A percentile compares a stretch with the other conserved stretches of the same genome.
These are phyloP conservation scores for Barnettozyma vustinii DNA, from an alignment of 805 yeast genomes.

Conservation along the genomic window DNA sequence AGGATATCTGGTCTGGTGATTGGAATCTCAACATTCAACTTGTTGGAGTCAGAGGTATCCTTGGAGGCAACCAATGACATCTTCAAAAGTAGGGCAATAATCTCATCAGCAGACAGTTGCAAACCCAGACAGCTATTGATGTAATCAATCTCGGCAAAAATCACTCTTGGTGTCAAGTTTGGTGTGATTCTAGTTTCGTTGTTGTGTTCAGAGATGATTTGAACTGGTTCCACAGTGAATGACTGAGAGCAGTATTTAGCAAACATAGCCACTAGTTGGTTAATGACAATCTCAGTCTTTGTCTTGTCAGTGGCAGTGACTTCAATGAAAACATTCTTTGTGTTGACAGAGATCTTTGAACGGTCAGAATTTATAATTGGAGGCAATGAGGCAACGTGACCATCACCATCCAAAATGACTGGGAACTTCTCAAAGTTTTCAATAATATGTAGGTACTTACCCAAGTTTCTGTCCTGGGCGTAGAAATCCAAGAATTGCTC, in stretches of 20 bases:
- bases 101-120: conserved; percentile 59
- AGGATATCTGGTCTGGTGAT: conserved; percentile 93
- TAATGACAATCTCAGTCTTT: conserved; percentile 87
- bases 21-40: conserved; percentile 56
- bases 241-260: conserved; percentile 77
- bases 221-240: conserved; percentile 86
- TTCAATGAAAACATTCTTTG: conserved; percentile 87
- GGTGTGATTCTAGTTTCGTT: conserved; percentile 74
- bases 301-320: conserved; percentile 94
- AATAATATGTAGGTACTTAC: conserved; percentile 83
- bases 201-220: conserved; percentile 79
- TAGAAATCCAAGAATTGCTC: conserved; percentile 80
- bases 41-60: conserved; percentile 38
- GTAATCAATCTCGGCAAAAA: conserved; percentile 74
- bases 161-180: conserved; percentile 55
- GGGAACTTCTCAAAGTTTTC: conserved; percentile 88
- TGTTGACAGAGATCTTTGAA: conserved; percentile 79
- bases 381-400: conserved; percentile 85
- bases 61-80: conserved; percentile 74
- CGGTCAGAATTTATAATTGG: conserved; percentile 93
- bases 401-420: conserved; percentile 72
- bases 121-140: conserved; percentile 94
- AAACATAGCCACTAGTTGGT: conserved; percentile 94
- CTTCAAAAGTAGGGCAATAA: conserved; percentile 60
- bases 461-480: conserved; percentile 83